phyloP scores from a whole-genome alignment of 805 yeast genomes.

The Wickerhamomyces canadensis region DNA sequence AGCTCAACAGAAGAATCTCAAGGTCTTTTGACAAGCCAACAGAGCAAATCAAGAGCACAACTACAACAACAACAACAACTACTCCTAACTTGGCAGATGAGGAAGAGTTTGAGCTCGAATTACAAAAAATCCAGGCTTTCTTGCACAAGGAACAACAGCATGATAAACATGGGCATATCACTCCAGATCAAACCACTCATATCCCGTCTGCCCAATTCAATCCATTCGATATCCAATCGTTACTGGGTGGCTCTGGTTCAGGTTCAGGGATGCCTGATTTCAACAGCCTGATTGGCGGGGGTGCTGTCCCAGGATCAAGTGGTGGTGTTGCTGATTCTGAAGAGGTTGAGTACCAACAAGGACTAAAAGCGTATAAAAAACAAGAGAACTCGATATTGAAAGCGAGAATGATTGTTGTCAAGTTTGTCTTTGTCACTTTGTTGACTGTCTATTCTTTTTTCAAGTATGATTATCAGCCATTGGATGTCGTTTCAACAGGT shows the following conservation, averaged over 20 bases:
- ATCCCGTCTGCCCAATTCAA: too few species aligned
- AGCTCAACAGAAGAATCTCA: background rate
- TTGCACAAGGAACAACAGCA: slow-evolving; percentile 2
- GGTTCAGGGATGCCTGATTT: too few species aligned
- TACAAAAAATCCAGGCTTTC: slow-evolving; percentile 14
- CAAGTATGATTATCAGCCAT: background rate
- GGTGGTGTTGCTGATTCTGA: slow-evolving; percentile 2
- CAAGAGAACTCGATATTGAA: slow-evolving; percentile 18
- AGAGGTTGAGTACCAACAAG: slow-evolving; percentile 6
- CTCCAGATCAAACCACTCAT: too few species aligned
- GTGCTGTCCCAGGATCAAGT: too few species aligned
- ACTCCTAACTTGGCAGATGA: slow-evolving; percentile 1
- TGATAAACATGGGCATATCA: slow-evolving; percentile 11
- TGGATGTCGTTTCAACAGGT: background rate
- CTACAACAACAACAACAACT: background rate
- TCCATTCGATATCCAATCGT: too few species aligned
- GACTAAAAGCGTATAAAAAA: slow-evolving; percentile 11
- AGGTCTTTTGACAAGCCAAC: background rate
- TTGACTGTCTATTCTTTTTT: slow-evolving; percentile 6
- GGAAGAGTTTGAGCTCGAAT: slow-evolving; percentile 18
- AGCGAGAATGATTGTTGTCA: slow-evolving; percentile 17
- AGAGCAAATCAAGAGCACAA: background rate
- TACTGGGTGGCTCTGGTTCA: background rate
- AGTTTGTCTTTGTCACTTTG: slow-evolving; percentile 3
- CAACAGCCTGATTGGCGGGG: too few species aligned